Evolutionary conservation across 345 rosid species (phyloP).

Genomic region (Populus davidiana): DNA sequence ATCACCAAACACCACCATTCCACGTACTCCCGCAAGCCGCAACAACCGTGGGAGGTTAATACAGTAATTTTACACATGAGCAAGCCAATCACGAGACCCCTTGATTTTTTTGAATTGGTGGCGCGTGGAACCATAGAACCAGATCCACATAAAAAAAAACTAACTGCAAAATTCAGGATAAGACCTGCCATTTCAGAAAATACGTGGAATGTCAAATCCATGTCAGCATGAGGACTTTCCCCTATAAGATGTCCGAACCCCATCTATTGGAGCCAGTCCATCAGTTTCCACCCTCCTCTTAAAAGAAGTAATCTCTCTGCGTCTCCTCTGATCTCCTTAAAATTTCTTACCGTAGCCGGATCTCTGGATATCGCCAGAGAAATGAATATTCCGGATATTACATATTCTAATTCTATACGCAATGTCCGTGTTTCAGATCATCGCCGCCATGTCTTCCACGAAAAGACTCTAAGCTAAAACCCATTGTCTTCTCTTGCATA

Average conservation of each 20-base stretch:
- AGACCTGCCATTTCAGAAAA: slow-evolving; percentile 1
- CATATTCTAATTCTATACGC: slow-evolving; percentile 23
- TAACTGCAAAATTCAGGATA: neutral
- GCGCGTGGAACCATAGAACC: neutral
- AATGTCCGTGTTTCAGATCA: slow-evolving; percentile 58
- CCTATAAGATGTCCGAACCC: slow-evolving; percentile 39
- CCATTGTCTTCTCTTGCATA: neutral
- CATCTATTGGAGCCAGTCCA: slow-evolving; percentile 3
- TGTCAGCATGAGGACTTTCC: slow-evolving; percentile 34
- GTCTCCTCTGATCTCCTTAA: neutral
- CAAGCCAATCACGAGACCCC: neutral
- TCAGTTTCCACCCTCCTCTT: slow-evolving; percentile 14
- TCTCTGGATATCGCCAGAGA: slow-evolving; percentile 42
- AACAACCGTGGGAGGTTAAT: neutral
- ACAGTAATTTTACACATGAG: neutral
- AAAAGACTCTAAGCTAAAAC: slow-evolving; percentile 7
- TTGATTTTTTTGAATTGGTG: neutral
- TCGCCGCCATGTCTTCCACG: slow-evolving; percentile 70
- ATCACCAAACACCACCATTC: neutral
- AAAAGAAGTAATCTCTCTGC: neutral
- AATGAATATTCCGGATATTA: slow-evolving; percentile 44
- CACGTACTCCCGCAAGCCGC: neutral
- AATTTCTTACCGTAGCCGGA: slow-evolving; percentile 21
- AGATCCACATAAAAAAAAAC: neutral
- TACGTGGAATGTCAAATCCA: slow-evolving; percentile 17